Percentiles rank a stretch among this genome's conserved stretches.
Evolutionary conservation across 2,329 filamentous ascomycete genomes (phyloP).

Genomic region (Fusarium liriodendri): DNA sequence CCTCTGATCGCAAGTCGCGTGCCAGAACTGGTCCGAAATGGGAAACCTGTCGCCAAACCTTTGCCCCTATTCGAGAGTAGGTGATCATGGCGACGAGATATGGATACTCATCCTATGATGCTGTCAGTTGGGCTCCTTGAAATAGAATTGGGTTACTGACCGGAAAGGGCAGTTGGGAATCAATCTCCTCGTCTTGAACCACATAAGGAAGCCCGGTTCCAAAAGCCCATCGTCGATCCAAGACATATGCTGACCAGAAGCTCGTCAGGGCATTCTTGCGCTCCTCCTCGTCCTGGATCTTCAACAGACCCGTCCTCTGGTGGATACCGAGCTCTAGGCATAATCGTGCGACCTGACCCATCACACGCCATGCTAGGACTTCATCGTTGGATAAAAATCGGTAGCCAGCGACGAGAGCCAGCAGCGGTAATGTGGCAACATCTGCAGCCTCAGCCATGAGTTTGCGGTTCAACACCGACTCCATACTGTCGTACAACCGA

Average conservation of each 20-base stretch:
- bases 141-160: conserved; percentile 59
- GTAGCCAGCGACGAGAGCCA: conserved; percentile 70
- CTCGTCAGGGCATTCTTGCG: conserved; percentile 75
- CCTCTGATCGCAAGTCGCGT: conserved; percentile 74
- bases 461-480: conserved; percentile 75
- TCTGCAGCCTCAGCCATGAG: conserved; percentile 65
- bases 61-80: conserved; percentile 85
- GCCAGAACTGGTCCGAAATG: conserved; percentile 72
- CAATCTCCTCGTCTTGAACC: conserved; percentile 87
- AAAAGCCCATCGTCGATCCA: conserved; percentile 90
- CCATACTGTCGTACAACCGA: conserved; percentile 81
- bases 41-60: conserved; percentile 86
- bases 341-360: conserved; percentile 83
- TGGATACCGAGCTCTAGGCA: conserved; percentile 88
- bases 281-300: conserved; percentile 76
- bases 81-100: conserved; percentile 87
- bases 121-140: conserved; percentile 29
- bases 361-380: conserved; percentile 85
- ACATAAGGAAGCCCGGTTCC: conserved; percentile 90
- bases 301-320: conserved; percentile 77
- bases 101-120: conserved; percentile 63
- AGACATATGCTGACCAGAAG: conserved; percentile 88
- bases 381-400: conserved; percentile 90
- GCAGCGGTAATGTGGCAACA: conserved; percentile 60
- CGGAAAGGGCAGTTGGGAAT: conserved; percentile 81